Conservation (phyloP, 2,329 filamentous ascomycete genomes). For the Meredithiella fracta region DNA sequence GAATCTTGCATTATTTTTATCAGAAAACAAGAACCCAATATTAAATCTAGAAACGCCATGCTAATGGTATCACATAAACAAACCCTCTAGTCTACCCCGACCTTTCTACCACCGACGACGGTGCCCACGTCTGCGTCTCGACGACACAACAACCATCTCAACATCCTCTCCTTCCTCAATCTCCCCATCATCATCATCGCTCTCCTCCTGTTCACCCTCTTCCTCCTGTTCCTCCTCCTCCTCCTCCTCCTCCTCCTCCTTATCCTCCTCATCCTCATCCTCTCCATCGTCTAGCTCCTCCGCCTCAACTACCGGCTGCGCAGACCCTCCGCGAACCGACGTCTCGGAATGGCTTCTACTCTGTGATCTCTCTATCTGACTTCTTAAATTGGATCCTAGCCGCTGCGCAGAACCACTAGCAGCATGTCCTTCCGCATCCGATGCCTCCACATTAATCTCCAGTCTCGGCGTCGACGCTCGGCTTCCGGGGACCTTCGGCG, state of each 20-base stretch:
- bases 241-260: slow-evolving; percentile 44
- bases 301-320: slow-evolving; percentile 48
- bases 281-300: slow-evolving; percentile 66
- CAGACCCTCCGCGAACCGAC: background rate
- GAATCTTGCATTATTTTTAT: too few species aligned
- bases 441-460: slow-evolving; percentile 1
- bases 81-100: background rate
- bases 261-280: slow-evolving; percentile 49
- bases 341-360: slow-evolving; percentile 18
- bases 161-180: slow-evolving; percentile 36
- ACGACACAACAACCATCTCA: slow-evolving; percentile 35
- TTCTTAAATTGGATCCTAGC: slow-evolving; percentile 8
- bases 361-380: slow-evolving; percentile 7
- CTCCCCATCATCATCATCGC: slow-evolving; percentile 29
- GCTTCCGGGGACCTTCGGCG: slow-evolving; percentile 32
- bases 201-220: slow-evolving; percentile 53
- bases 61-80: background rate
- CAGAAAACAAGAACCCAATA: background rate
- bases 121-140: slow-evolving; percentile 32
- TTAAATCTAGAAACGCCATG: background rate
- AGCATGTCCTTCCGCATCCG: slow-evolving; percentile 16
- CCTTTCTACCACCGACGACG: slow-evolving; percentile 36
- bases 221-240: slow-evolving; percentile 74
- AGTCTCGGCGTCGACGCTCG: slow-evolving; percentile 18
- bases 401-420: background rate